These are phyloP conservation scores for Dothistroma pini DNA, from an alignment of 2,329 filamentous ascomycete species.

Conservation along the genomic window DNA sequence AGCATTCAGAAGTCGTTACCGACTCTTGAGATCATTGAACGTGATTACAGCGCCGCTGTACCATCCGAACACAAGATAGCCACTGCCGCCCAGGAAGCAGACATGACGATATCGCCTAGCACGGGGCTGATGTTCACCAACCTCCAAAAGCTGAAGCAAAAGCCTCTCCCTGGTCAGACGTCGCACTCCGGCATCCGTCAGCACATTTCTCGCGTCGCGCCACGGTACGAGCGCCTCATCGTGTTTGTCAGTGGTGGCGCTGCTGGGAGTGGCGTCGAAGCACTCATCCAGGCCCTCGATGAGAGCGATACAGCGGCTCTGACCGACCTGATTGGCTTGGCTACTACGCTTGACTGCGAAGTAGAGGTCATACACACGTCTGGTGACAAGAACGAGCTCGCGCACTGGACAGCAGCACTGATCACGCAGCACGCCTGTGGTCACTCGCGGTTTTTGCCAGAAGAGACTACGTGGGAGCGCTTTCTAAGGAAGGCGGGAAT, in stretches of 20 bases:
- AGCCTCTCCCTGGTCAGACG: constrained; percentile 60
- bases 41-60: constrained; percentile 40
- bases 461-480: constrained; percentile 65
- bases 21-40: constrained; percentile 54
- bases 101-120: constrained; percentile 66
- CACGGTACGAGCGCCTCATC: constrained; percentile 63
- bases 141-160: constrained; percentile 69
- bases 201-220: constrained; percentile 51
- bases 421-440: constrained; percentile 41
- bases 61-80: constrained; percentile 21
- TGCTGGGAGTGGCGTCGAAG: not conserved
- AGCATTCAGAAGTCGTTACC: constrained; percentile 50
- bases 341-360: constrained; percentile 38
- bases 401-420: constrained; percentile 39
- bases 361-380: constrained; percentile 38
- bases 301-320: constrained; percentile 34
- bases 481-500: constrained; percentile 64
- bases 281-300: constrained; percentile 22
- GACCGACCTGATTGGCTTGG: constrained; percentile 42
- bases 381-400: constrained; percentile 42
- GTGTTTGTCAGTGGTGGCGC: constrained; percentile 38
- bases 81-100: constrained; percentile 53
- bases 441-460: constrained; percentile 26
- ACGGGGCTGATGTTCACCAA: constrained; percentile 68
- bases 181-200: constrained; percentile 49